Evolutionary conservation across 306 rosid genomes (phyloP), one percentile per base, ranked within the genome.

Genomic region (Trifolium dubium): DNA sequence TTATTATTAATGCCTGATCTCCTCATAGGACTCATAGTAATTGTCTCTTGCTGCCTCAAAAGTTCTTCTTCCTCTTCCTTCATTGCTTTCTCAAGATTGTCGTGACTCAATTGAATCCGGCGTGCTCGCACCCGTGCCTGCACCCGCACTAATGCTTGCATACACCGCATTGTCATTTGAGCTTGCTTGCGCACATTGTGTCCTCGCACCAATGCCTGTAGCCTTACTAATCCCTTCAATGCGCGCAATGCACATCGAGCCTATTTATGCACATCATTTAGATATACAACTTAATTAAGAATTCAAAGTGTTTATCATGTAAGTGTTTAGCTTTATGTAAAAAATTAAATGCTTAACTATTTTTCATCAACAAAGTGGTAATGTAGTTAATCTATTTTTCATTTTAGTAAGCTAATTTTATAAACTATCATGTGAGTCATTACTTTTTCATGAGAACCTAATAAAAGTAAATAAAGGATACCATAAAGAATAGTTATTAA

Each of bases 121-220:
- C 96, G 89, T 10, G 93, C 93, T 29, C 93, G 80, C 10, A 94
- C 96, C 73, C 93, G 84, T 19, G 90, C 88, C 56, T 94, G 99
- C 3, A 92, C 99, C 0, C 99, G 81, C 1, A 94, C 99, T 17
- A 94, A 73, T 8, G 99, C 99, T 77, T 94, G 96, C 97, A 94
- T 94, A 71, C 99, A 92, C 3, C 96, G 86, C 99, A 94, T 94
- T 28, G 99, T 94, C 96, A 92, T 85, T 15, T 89, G 97, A 4
- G 99, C 92, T 85, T 94, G 99, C 83, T 92, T 94, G 8, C 99
- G 76, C 40, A 94, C 99, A 43, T 92, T 92, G 40, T 94, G 88
- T 8, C 99, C 97, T 73, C 99, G 86, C 66, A 92, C 99, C 29
- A 94, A 79, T 28, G 99, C 99, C 51, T 94, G 99, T 28, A 94